phyloP scores from a whole-genome alignment of 2,329 filamentous ascomycete species.

The Monosporascus cannonballus region DNA sequence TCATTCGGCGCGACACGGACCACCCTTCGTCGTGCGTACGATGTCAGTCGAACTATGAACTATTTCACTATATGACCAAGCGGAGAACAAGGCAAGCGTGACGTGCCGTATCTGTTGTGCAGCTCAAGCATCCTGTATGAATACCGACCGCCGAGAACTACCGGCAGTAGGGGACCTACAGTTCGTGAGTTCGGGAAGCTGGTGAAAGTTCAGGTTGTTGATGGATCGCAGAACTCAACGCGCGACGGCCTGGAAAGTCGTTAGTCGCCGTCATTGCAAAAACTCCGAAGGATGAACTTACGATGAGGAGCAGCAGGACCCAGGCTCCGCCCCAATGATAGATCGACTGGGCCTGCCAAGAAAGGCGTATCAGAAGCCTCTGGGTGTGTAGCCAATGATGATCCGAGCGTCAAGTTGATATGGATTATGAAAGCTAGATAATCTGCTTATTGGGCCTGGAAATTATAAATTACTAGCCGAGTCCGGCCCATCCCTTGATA shows the following conservation, averaged over 20 bases:
- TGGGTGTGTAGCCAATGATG: no score
- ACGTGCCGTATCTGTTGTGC: slow-evolving; percentile 12
- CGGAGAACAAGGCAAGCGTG: background rate
- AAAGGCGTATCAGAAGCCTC: no score
- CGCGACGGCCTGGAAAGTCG: background rate
- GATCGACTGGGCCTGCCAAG: background rate
- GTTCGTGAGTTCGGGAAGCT: slow-evolving; percentile 6
- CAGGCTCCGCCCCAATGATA: background rate
- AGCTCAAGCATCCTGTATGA: slow-evolving; percentile 10
- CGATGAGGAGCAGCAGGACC: background rate
- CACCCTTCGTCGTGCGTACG: background rate
- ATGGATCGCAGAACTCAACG: background rate
- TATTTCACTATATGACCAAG: background rate
- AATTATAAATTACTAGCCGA: no score
- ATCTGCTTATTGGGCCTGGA: no score
- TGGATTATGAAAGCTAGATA: no score
- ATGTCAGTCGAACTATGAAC: background rate
- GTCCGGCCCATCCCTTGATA: no score
- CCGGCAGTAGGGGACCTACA: slow-evolving; percentile 8
- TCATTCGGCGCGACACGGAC: slow-evolving; percentile 9
- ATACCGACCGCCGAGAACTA: slow-evolving; percentile 10
- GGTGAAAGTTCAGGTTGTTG: slow-evolving; percentile 13
- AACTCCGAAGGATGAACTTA: background rate
- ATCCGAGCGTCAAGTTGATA: no score
- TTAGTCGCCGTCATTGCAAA: background rate